Evolutionary conservation across 306 rosid genomes (phyloP), one percentile per base, ranked within the genome.

Genomic region (Prunus armeniaca): DNA sequence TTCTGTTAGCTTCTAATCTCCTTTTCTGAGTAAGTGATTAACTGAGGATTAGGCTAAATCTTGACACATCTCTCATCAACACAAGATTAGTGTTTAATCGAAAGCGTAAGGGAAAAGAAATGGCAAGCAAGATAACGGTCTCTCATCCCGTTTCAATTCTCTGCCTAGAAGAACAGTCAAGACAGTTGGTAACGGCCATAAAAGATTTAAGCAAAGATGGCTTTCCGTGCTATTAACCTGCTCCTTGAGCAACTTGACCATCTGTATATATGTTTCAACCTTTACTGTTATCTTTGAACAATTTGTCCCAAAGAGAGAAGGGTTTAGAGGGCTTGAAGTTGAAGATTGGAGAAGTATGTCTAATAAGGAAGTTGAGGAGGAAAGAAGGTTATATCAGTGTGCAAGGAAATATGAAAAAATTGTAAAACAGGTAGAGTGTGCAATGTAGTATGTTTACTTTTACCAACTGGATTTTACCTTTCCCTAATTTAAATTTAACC

Each of bases 331-430:
- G 47, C 27, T 46, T 25, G 17, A 14, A 49, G 52, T 49, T 49
- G 32, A 27, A 41, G 45, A 13, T 30, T 45, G 20, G 61, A 34
- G 22, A 52, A 14, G 28, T 22, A 83, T 86, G 87, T 83, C 87
- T 22, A 69, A 32, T 12, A 80, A 47, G 71, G 74, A 79, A 45
- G 75, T 45, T 67, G 85, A 76, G 45, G 83, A 86, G 52, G 85
- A 75, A 61, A 81, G 51, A 64, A 86, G 84, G 76, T 80, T 86
- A 3, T 76, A 72, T 51, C 72, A 57, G 28, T 80, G 77, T 67
- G 79, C 66, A 34, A 75, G 72, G 47, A 86, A 76, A 52, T 82
- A n/a, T 19, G 75, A 78, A 25, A 82, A 67, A 12, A 77, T 82
- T 19, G 85, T 78, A 2, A 67, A 67, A 25, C 85, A 86, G 85